Evolutionary conservation across 768 basidiomycete species (phyloP), one percentile per base, ranked within the genome.

Genomic region (Mrakia gelida): DNA sequence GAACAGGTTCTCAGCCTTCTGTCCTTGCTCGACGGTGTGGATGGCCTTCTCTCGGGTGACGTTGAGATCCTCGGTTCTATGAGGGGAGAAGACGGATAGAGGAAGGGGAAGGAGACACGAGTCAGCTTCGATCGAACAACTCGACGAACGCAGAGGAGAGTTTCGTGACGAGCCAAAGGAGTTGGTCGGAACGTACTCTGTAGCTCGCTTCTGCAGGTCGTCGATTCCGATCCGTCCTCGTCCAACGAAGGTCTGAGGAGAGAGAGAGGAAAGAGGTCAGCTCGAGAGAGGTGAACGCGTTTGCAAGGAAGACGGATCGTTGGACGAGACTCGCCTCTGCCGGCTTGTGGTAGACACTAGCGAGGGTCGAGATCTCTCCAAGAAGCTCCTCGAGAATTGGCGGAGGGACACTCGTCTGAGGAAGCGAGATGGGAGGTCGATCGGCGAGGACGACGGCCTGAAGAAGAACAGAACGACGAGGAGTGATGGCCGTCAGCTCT

Each of bases 331-430:
- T 34, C 23, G 68, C 75, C 63, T 78, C 73, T 23, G 77, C 91
- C 0, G 97, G 97, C 84, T 97, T 98, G 86, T 99, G 97, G 83
- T 99, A 99, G 2, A 96, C 94, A 82, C 94, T 96, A 8, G 94
- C 93, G 28, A 98, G 86, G 63, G 88, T 90, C 1, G 93, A 94
- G 30, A 98, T 89, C 83, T 98, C 97, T 43, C 91, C 90, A 0
- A 98, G 85, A 3, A 99, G 88, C 82, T 98, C 97, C 82, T 98
- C 95, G 45, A 98, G 86, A 26, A 98, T 85, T 0, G 89, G 93
- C 1, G 93, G 89, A 0, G 95, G 87, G 0, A 99, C 94, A 0
- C 93, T 95, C 54, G 94, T 96, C 75, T 92, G 90, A 0, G 95
- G 93, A 74, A 98, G 89, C 5, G 92, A 91, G 83, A 99, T 99